These are phyloP conservation scores for Vicia sativa DNA, from an alignment of 306 rosid genomes.

Conservation along the genomic window DNA sequence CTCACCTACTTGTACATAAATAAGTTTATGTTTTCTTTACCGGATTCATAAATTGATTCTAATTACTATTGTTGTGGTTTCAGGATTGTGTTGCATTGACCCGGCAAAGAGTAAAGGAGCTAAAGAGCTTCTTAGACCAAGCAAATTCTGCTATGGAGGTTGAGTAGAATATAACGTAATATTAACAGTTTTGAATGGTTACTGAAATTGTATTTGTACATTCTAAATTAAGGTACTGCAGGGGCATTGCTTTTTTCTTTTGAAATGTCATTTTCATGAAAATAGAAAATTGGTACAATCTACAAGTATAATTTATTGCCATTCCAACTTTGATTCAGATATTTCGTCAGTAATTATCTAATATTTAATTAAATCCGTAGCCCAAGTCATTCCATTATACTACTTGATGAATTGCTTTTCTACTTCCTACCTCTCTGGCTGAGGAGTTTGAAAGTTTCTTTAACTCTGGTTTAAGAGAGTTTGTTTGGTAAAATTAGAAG, in stretches of 20 bases:
- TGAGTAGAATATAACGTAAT: slow-evolving; percentile 50
- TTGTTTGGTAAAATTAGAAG: too few relatives aligned
- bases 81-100: slow-evolving; percentile 86
- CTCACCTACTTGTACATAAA: too few relatives aligned
- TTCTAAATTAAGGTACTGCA: slow-evolving; percentile 24
- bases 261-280: background rate
- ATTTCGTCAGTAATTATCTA: too few relatives aligned
- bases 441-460: too few relatives aligned
- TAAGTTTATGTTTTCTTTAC: background rate
- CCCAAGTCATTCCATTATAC: too few relatives aligned
- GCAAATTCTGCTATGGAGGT: slow-evolving; percentile 64
- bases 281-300: background rate
- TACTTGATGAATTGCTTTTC: too few relatives aligned
- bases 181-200: slow-evolving; percentile 5
- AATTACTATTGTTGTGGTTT: slow-evolving; percentile 41
- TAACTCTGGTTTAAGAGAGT: too few relatives aligned
- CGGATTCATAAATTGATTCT: background rate
- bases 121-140: slow-evolving; percentile 61
- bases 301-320: background rate
- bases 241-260: background rate
- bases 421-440: too few relatives aligned
- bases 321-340: background rate
- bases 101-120: slow-evolving; percentile 76
- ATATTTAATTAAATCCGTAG: too few relatives aligned
- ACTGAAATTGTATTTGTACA: slow-evolving; percentile 24